phyloP scores from a whole-genome alignment of 2,329 filamentous ascomycete species.

The Colletotrichum trifolii region DNA sequence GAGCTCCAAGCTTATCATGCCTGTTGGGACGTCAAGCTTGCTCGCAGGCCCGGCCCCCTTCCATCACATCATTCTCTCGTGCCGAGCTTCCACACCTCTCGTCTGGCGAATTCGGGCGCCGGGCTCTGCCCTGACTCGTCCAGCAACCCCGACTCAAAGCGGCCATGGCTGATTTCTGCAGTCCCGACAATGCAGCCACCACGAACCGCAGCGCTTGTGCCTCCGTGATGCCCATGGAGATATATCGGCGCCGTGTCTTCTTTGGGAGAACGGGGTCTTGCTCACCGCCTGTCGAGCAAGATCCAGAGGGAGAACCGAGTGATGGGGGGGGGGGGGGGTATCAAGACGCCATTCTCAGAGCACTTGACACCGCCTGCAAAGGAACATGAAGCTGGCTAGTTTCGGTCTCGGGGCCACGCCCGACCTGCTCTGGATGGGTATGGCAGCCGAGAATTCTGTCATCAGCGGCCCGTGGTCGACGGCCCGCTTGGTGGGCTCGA shows the following conservation, averaged over 20 bases:
- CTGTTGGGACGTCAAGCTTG: neutral
- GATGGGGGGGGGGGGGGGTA: too few relatives aligned
- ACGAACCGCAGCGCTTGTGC: too few relatives aligned
- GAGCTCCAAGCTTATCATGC: neutral
- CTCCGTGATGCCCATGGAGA: neutral
- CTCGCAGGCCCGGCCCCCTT: neutral
- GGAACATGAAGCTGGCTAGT: neutral
- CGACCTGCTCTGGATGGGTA: conserved; percentile 16
- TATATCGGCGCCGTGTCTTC: conserved; percentile 3
- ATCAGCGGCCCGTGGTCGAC: neutral
- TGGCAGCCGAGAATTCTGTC: conserved; percentile 2
- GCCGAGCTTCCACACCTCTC: conserved; percentile 22
- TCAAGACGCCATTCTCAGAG: too few relatives aligned
- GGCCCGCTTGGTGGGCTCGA: neutral
- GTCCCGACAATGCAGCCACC: too few relatives aligned
- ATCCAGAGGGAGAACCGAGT: too few relatives aligned
- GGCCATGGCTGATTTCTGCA: too few relatives aligned
- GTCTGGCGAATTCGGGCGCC: conserved; percentile 6
- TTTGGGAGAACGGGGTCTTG: conserved; percentile 5
- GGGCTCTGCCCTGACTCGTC: too few relatives aligned
- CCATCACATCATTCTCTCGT: conserved; percentile 16
- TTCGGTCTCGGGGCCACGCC: neutral
- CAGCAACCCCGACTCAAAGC: too few relatives aligned
- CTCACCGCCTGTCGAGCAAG: neutral
- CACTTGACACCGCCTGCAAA: too few relatives aligned